A percentile compares a stretch with the other conserved stretches of the same genome.
These are phyloP conservation scores for Luffa aegyptiaca DNA, from an alignment of 306 rosid species.

Conservation along the genomic window DNA sequence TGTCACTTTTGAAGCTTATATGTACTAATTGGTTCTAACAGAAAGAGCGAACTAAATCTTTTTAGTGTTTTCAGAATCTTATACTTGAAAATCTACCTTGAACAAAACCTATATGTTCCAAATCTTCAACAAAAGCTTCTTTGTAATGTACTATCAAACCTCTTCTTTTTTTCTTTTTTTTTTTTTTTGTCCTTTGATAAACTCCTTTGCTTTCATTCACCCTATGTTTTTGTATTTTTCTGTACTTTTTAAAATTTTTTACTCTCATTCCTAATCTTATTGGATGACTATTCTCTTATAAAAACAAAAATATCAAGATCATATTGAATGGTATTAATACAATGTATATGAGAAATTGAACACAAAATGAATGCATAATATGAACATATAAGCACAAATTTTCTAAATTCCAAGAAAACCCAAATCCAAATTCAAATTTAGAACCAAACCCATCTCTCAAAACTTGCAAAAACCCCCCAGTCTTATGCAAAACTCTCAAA, in stretches of 20 bases:
- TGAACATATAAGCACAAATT: not conserved
- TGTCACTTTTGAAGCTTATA: not conserved
- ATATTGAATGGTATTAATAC: not conserved
- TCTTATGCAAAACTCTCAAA: not conserved
- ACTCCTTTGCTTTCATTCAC: not conserved
- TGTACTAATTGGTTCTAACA: not conserved
- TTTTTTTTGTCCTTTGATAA: not conserved
- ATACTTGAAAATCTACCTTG: not conserved
- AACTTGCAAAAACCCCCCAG: not conserved
- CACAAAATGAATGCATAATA: not conserved
- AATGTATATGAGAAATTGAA: no score
- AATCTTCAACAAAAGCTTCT: not conserved
- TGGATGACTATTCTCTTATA: not conserved
- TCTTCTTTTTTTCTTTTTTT: not conserved
- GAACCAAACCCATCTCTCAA: not conserved
- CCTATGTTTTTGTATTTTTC: not conserved
- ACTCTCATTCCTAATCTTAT: not conserved
- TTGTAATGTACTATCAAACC: not conserved
- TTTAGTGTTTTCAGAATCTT: not conserved
- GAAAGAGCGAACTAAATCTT: not conserved
- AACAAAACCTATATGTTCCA: not conserved
- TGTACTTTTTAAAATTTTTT: not conserved
- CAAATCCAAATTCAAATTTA: not conserved
- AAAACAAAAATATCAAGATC: not conserved
- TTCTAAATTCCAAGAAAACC: not conserved